These are phyloP conservation scores for Prototheca stagnorum DNA, from an alignment of 163 green algal species.

Conservation along the genomic window DNA sequence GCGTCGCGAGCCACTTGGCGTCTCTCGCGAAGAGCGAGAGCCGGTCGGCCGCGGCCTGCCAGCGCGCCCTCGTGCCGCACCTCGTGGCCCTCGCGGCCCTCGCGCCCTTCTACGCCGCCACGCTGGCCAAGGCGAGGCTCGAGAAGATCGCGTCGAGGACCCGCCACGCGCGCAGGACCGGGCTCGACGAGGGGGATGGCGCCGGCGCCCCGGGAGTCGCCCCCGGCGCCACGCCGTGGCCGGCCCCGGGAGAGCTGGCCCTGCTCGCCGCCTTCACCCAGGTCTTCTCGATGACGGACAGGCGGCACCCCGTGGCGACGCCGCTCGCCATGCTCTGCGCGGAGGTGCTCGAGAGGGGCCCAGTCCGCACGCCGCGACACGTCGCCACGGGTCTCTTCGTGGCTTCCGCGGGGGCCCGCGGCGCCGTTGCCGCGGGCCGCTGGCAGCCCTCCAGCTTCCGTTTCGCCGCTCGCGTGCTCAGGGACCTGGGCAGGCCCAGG, in stretches of 20 bases:
- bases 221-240: too few relatives aligned
- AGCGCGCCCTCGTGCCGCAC: conserved; percentile 51
- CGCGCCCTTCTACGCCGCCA: conserved; percentile 73
- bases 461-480: too few relatives aligned
- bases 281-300: conserved; percentile 70
- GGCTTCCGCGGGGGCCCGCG: too few relatives aligned
- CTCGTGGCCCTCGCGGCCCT: conserved; percentile 47
- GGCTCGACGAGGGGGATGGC: too few relatives aligned
- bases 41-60: conserved; percentile 22
- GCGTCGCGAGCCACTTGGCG: conserved; percentile 75
- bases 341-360: conserved; percentile 24
- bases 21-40: conserved; percentile 28
- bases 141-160: too few relatives aligned
- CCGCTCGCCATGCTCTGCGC: conserved; percentile 44
- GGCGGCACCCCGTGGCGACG: conserved; percentile 64
- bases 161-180: too few relatives aligned
- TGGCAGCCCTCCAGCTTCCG: too few relatives aligned
- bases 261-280: conserved; percentile 63
- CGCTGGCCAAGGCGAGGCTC: conserved; percentile 53
- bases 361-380: conserved; percentile 11
- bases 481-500: too few relatives aligned
- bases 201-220: too few relatives aligned
- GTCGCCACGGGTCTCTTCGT: conserved; percentile 35
- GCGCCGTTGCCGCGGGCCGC: too few relatives aligned
- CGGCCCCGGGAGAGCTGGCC: conserved; percentile 39